Evolutionary conservation across 2,329 filamentous ascomycete genomes (phyloP), one percentile per base, ranked within the genome.

Genomic region (Neophaeococcomyces aloes): DNA sequence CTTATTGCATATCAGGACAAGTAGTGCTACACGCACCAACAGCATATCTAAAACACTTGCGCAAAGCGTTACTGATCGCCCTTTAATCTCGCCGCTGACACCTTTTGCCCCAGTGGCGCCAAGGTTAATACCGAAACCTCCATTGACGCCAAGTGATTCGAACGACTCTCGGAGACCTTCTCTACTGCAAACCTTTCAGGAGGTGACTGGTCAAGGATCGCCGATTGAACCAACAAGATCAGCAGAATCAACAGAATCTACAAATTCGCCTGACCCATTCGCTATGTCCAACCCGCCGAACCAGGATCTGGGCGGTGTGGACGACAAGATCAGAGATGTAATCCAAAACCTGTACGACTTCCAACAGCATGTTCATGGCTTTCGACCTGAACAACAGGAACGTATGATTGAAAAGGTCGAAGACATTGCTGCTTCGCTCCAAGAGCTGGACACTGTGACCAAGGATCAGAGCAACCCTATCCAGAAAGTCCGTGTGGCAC

Each of bases 321-420:
- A 49, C 30, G 41, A 34, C 15, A 47, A 39, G 3, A 49, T 56
- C 38, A 78, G 77, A 61, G 69, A 72, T 35, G 71, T 79, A 46
- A 76, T 80, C 50, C 73, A 77, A 53, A 73, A 76, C 53, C 68
- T 81, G 40, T 80, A 75, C 63, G 70, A 77, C 50, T 71, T 77
- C 34, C 74, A 79, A 59, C 69, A 71, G 23, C 66, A 66, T n/a
- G 65, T 68, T 1, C 70, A 76, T 56, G 75, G 76, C 50, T 77
- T 79, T 55, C 67, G 77, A 48, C 63, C 66, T 25, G 66, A 69
- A 39, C 77, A 74, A 4, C 70, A 76, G 51, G 66, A 73, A 40
- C 71, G 74, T 27, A 71, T 80, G 56, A 71, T 75, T 33, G 61
- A 66, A 17, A 75, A 79, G 53, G 72, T 79, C 72, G 49, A 48